Percentiles rank a stretch among this genome's conserved stretches.
Evolutionary conservation across 1,284 basidiomycete species (phyloP).

Genomic region (Tetrapyrgos nigripes): DNA sequence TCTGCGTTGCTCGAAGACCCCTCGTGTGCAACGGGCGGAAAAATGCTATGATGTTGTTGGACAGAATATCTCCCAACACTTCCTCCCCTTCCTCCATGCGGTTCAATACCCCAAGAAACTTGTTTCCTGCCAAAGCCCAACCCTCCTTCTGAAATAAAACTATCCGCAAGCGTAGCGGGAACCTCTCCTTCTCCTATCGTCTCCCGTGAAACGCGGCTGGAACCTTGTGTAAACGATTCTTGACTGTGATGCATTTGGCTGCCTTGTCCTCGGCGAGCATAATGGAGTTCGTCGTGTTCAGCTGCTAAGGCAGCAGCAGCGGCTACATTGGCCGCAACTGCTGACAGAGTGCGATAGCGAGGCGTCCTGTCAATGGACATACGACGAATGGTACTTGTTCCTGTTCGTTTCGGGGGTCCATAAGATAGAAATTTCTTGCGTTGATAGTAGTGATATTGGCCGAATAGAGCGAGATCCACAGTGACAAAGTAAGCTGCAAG

Average conservation of each 20-base stretch:
- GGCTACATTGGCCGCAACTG: slow-evolving; percentile 71
- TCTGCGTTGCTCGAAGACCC: slow-evolving; percentile 22
- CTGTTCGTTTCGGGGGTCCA: slow-evolving; percentile 30
- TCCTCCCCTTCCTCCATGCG: slow-evolving; percentile 46
- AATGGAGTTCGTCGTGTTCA: slow-evolving; percentile 53
- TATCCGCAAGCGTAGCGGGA: slow-evolving; percentile 64
- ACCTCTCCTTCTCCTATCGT: slow-evolving; percentile 57
- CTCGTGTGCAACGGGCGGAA: neutral
- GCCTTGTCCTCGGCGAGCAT: slow-evolving; percentile 26
- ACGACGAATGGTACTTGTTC: slow-evolving; percentile 48
- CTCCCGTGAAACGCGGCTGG: slow-evolving; percentile 32
- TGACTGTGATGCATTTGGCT: slow-evolving; percentile 21
- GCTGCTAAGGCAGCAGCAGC: slow-evolving; percentile 69
- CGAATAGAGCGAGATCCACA: slow-evolving; percentile 77
- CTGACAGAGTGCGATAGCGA: slow-evolving; percentile 72
- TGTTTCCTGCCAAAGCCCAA: slow-evolving; percentile 53
- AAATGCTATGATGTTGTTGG: slow-evolving; percentile 21
- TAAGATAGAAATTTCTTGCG: neutral
- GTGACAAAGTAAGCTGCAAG: slow-evolving; percentile 89
- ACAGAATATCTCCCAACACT: slow-evolving; percentile 45
- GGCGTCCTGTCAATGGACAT: slow-evolving; percentile 56
- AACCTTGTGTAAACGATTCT: slow-evolving; percentile 29
- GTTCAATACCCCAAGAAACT: slow-evolving; percentile 73
- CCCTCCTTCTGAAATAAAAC: slow-evolving; percentile 74
- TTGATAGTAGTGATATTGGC: slow-evolving; percentile 82